Evolutionary conservation across 768 basidiomycete genomes (phyloP).

Genomic region (Phanerochaete carnosa): DNA sequence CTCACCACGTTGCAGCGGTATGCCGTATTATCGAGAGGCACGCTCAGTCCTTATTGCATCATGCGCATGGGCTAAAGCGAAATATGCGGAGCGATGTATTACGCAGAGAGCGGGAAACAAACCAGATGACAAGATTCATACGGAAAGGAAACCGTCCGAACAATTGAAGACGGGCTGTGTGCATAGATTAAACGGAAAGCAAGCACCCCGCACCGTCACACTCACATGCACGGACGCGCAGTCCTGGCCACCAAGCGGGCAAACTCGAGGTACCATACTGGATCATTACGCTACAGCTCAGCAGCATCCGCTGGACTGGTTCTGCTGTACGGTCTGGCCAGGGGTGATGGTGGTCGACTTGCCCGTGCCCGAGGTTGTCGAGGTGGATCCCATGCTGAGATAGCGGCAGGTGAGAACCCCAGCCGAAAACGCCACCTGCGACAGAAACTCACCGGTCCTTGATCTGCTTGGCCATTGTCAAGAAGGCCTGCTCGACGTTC

Average conservation of each 20-base stretch:
- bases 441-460: constrained; percentile 68
- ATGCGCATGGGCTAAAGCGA: neutral
- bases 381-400: constrained; percentile 80
- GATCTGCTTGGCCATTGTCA: constrained; percentile 97
- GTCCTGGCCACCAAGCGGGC: neutral
- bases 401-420: neutral
- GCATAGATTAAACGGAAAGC: constrained; percentile 26
- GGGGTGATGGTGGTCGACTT: constrained; percentile 85
- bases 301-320: constrained; percentile 76
- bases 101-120: neutral
- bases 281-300: constrained; percentile 34
- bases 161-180: constrained; percentile 18
- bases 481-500: constrained; percentile 98
- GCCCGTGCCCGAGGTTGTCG: constrained; percentile 61
- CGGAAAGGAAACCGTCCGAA: neutral
- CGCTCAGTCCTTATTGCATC: neutral
- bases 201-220: constrained; percentile 19
- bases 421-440: neutral
- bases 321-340: constrained; percentile 79
- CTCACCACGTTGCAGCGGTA: neutral
- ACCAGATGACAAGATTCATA: constrained; percentile 1
- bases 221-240: constrained; percentile 4
- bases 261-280: constrained; percentile 8
- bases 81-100: neutral
- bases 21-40: neutral